These are phyloP conservation scores for Aspergillus coremiiformis DNA, from an alignment of 495 filamentous ascomycete species.

Conservation along the genomic window DNA sequence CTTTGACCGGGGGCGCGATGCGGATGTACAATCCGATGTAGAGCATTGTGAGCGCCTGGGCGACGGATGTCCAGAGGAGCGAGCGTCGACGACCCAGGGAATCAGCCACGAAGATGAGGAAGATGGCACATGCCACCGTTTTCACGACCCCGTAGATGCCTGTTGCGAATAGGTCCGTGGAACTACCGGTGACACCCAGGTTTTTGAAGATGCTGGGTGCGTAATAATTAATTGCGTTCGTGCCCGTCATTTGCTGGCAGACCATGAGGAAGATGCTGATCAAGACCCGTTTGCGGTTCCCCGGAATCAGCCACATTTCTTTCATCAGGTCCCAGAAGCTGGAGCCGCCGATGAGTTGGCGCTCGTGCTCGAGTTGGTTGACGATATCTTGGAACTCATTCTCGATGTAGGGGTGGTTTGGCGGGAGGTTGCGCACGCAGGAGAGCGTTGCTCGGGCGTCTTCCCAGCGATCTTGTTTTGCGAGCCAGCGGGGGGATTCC, in stretches of 20 bases:
- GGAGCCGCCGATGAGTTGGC: slow-evolving; percentile 52
- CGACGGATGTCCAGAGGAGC: slow-evolving; percentile 67
- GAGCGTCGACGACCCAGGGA: slow-evolving; percentile 62
- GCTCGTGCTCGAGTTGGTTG: slow-evolving; percentile 61
- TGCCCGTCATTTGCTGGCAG: slow-evolving; percentile 66
- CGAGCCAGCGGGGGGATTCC: slow-evolving; percentile 66
- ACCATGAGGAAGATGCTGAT: slow-evolving; percentile 54
- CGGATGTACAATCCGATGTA: slow-evolving; percentile 77
- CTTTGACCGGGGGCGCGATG: slow-evolving; percentile 53
- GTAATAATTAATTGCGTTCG: slow-evolving; percentile 64
- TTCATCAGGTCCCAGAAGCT: slow-evolving; percentile 56
- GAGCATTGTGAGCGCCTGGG: slow-evolving; percentile 63
- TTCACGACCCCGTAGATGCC: slow-evolving; percentile 50
- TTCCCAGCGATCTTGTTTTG: slow-evolving; percentile 63
- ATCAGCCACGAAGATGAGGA: slow-evolving; percentile 65
- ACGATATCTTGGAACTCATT: slow-evolving; percentile 59
- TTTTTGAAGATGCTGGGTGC: slow-evolving; percentile 63
- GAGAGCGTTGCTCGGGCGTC: slow-evolving; percentile 49
- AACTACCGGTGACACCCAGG: slow-evolving; percentile 39
- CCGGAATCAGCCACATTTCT: slow-evolving; percentile 64
- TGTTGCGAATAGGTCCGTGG: slow-evolving; percentile 45
- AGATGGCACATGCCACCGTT: slow-evolving; percentile 51
- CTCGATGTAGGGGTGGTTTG: slow-evolving; percentile 56
- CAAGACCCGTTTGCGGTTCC: slow-evolving; percentile 57
- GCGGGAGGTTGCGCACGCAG: slow-evolving; percentile 45